Base-by-base conservation (phyloP, 2,329 filamentous ascomycete genomes). In the Juglanconis juglandina region DNA sequence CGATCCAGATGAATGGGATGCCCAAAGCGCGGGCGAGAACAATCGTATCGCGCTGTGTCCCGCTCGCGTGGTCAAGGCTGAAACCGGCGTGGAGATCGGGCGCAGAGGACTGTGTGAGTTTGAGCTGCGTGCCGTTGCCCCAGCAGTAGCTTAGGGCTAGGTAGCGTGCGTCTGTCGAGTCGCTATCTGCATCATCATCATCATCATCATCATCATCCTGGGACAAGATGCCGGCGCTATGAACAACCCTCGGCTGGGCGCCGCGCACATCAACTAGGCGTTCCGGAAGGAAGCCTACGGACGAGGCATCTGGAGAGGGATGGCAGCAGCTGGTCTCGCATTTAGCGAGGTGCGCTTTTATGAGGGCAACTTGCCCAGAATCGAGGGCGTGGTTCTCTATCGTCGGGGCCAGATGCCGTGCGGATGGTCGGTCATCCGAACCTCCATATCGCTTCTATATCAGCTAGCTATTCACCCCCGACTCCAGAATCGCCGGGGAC, bases 1-100 rank as follows among this genome's bases (percentile, higher is more conserved):
- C 59, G 37, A 62, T 59, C 64, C 64, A 66, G 2, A 66, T 2
- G 35, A 64, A 65, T 2, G 17, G 46, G 5, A 65, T 42, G 5
- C 53, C 61, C 2, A 66, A 47, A 1, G 33, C 33, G 34, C 51
- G 51, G n/a, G 33, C 34, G 37, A 53, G 33, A 6, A 10, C 33
- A 14, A 53, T 41, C 10, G 51, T 53, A 17, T 53, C 51, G 13
- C 51, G 37, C 32, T 51, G 32, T 33, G 49, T 51, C 32, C 24
- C 35, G 49, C 35, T 47, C 17, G 44, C n/a, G 5, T 11, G 7
- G n/a, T 17, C 44, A n/a, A 47, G 44, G 44, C 17, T 30, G n/a
- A 47, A 47, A 6, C 44, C 17, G 17, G 44, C n/a, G 44, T 51
- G 24, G 3, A 51, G 32, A 10, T 13, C 32, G 8, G 34, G 33